Evolutionary conservation across 148 eudicot genomes (phyloP).

Genomic region (Drosera capensis): DNA sequence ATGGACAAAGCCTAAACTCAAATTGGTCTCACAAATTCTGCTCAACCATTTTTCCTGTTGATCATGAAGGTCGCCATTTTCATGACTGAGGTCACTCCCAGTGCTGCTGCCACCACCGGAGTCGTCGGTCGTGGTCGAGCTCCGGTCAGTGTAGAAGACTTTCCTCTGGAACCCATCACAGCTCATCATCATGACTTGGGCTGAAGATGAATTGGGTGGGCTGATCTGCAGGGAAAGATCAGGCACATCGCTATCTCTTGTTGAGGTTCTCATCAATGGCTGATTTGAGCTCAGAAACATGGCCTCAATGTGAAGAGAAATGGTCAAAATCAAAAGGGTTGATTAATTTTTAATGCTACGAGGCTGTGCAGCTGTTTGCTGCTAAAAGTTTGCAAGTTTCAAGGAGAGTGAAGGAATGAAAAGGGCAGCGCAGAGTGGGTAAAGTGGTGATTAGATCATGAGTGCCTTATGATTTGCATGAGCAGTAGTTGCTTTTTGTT

Average conservation of each 20-base stretch:
- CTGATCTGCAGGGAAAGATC: slow-evolving; percentile 81
- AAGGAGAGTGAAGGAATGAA: not conserved
- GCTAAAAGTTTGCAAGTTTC: too few species aligned
- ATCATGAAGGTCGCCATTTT: slow-evolving; percentile 9
- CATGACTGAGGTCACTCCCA: slow-evolving; percentile 42
- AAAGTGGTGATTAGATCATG: slow-evolving; percentile 50
- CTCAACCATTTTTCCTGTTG: slow-evolving; percentile 3
- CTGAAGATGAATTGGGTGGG: slow-evolving; percentile 28
- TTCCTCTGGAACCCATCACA: slow-evolving; percentile 2
- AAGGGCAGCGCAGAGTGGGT: not conserved
- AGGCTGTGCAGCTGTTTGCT: too few species aligned
- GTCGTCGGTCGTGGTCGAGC: slow-evolving; percentile 19
- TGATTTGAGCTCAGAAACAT: slow-evolving; percentile 13
- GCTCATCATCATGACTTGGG: slow-evolving; percentile 6
- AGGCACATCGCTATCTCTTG: slow-evolving; percentile 14
- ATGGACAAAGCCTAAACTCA: slow-evolving; percentile 37
- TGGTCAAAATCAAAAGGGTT: not conserved
- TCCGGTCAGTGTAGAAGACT: slow-evolving; percentile 10
- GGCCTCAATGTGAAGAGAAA: not conserved
- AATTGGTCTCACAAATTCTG: slow-evolving; percentile 9
- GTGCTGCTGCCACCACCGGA: slow-evolving; percentile 19
- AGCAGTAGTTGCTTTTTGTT: slow-evolving; percentile 4
- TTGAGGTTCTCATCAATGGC: slow-evolving; percentile 4
- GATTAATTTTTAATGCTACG: too few species aligned
- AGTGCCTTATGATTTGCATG: slow-evolving; percentile 80